A percentile compares a stretch with the other conserved stretches of the same genome.
Conservation (phyloP, 352 stramenopile species). For the Phytophthora citricola region DNA sequence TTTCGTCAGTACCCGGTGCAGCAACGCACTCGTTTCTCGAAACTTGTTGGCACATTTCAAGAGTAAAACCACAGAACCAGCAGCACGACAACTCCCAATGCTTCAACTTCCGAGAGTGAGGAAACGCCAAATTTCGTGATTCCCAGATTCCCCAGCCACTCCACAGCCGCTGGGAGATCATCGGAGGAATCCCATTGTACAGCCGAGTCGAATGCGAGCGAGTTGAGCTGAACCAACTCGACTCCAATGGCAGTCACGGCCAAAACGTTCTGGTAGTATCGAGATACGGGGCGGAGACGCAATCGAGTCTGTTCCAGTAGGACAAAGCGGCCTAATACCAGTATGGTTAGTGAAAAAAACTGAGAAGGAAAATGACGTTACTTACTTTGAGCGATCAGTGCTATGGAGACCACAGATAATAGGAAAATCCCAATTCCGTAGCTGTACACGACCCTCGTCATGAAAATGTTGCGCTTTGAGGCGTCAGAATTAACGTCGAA, state of each 20-base stretch:
- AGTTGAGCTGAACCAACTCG: conserved; percentile 70
- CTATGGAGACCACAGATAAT: conserved; percentile 46
- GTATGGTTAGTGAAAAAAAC: too few relatives aligned
- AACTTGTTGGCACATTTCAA: conserved; percentile 81
- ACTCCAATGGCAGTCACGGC: conserved; percentile 49
- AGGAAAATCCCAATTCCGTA: conserved; percentile 47
- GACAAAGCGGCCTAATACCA: conserved; percentile 54
- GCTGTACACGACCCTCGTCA: conserved; percentile 49
- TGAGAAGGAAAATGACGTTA: not conserved
- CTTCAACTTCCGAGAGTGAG: conserved; percentile 14
- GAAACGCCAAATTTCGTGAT: conserved; percentile 29
- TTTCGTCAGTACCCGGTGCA: conserved; percentile 65
- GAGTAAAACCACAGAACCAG: conserved; percentile 56
- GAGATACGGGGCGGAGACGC: conserved; percentile 48
- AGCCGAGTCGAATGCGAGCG: conserved; percentile 59
- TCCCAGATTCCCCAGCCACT: conserved; percentile 43
- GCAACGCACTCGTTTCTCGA: conserved; percentile 54
- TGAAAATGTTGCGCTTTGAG: conserved; percentile 35
- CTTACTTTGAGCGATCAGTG: conserved; percentile 46
- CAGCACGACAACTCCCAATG: conserved; percentile 39
- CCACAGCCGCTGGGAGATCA: conserved; percentile 50
- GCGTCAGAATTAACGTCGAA: conserved; percentile 8
- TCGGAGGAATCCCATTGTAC: conserved; percentile 59
- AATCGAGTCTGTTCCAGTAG: conserved; percentile 59
- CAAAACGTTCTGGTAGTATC: conserved; percentile 62